Evolutionary conservation across 352 stramenopile species (phyloP), one percentile per base, ranked within the genome.

Genomic region (Phytophthora sojae): DNA sequence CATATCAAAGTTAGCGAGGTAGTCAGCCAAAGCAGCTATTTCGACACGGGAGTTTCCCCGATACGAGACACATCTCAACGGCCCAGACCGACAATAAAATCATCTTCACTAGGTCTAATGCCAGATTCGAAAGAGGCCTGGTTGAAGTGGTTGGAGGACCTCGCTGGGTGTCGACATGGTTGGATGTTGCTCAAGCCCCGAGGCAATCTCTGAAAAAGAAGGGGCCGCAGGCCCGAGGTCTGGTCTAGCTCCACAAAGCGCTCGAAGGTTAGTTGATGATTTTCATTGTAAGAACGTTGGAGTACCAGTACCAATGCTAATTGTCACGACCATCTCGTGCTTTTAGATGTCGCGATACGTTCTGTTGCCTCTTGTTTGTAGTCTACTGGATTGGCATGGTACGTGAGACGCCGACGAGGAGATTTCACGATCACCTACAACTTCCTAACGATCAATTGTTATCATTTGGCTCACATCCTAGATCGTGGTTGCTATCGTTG

Each of bases 351-450:
- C 88, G 88, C 39, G 91, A 97, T 59, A 77, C 88, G 8, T 62
- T 95, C 6, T 97, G 90, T 71, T 91, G 88, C 25, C 58, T 94
- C 9, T 61, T 96, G 21, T 97, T 97, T 63, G 45, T 94, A n/a
- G 81, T 93, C 39, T 96, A 93, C 73, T 96, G 90, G 89, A 47
- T 95, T 26, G 87, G 90, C 29, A 96, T 96, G 87, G 84, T 89
- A 70, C 55, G 37, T 4, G 25, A n/a, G 17, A 49, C 17, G 8
- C 11, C 35, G 4, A 17, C 6, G 15, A 44, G 17, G 35, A 5
- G 9, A 6, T 15, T n/a, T 32, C 5, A 8, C 29, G 0, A 7
- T 32, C 29, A 8, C 8, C 29, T 32, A 32, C 29, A 32, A 45
- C 9, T 47, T 47, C 39, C 21, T 21, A 21, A 47, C 6, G 6